Evolutionary conservation across 805 yeast species (phyloP).

Genomic region (Candida railenensis): DNA sequence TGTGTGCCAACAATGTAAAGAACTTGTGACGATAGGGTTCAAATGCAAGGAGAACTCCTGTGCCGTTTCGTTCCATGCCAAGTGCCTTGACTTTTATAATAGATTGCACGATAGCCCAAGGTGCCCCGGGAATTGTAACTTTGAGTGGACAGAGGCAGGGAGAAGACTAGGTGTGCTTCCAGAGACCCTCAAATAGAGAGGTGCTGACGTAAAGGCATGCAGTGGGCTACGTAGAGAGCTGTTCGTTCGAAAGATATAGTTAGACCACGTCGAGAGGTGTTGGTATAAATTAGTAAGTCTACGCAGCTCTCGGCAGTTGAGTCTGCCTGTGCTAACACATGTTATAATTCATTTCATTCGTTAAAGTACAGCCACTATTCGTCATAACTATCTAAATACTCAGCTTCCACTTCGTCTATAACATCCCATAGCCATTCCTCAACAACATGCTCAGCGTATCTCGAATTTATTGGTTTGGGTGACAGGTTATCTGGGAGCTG

Average conservation of each 20-base stretch:
- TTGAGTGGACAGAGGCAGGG: not conserved
- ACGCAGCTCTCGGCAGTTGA: too few species aligned
- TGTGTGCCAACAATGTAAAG: constrained; percentile 51
- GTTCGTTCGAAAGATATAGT: too few species aligned
- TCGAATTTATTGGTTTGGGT: constrained; percentile 52
- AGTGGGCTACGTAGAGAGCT: too few species aligned
- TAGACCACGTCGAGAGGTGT: too few species aligned
- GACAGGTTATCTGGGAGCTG: constrained; percentile 25
- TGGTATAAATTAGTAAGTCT: too few species aligned
- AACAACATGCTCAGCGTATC: constrained; percentile 68
- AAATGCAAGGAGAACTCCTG: constrained; percentile 31
- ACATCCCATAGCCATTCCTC: constrained; percentile 85
- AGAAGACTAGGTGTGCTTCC: constrained; percentile 17
- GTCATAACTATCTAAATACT: constrained; percentile 48
- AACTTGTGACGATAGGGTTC: constrained; percentile 53
- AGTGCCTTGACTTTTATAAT: constrained; percentile 44
- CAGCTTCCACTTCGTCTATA: constrained; percentile 77
- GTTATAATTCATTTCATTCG: not conserved
- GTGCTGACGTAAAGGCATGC: too few species aligned
- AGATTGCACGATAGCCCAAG: constrained; percentile 4
- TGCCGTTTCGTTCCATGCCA: constrained; percentile 50
- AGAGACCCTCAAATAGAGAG: constrained; percentile 14
- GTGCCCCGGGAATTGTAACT: constrained; percentile 31
- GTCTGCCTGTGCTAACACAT: too few species aligned
- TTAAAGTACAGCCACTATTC: constrained; percentile 7